phyloP scores from a whole-genome alignment of 306 rosid genomes.

The Quercus ilex region DNA sequence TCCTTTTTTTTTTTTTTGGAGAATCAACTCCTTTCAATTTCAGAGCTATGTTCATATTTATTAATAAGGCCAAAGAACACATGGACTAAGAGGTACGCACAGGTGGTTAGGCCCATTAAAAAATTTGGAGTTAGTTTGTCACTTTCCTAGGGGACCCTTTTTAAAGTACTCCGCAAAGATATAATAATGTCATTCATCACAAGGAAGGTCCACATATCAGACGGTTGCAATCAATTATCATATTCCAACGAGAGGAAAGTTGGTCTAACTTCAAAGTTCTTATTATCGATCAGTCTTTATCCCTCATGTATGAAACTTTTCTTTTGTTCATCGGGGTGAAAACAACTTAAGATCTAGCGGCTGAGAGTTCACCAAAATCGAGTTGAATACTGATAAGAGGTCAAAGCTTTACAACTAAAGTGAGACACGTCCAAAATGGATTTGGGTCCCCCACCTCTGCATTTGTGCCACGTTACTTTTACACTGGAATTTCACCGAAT shows the following conservation, averaged over 20 bases:
- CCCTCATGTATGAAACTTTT: neutral
- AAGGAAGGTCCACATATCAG: constrained; percentile 8
- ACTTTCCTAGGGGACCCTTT: constrained; percentile 7
- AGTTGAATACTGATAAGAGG: neutral
- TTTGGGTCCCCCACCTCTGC: neutral
- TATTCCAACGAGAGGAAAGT: constrained; percentile 6
- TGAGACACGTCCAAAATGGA: neutral
- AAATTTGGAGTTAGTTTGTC: constrained; percentile 4
- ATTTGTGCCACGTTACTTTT: constrained; percentile 17
- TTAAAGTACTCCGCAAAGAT: neutral
- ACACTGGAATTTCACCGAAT: neutral
- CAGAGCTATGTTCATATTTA: neutral
- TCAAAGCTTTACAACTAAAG: neutral
- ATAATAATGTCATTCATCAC: neutral
- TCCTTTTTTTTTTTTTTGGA: too few relatives aligned
- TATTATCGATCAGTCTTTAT: constrained; percentile 10
- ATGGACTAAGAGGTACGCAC: neutral
- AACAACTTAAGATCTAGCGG: neutral
- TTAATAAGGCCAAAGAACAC: neutral
- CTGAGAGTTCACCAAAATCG: constrained; percentile 5
- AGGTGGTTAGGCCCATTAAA: constrained; percentile 7
- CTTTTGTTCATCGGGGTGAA: neutral
- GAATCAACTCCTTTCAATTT: too few relatives aligned
- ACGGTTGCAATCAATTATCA: constrained; percentile 29
- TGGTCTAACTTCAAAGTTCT: neutral